phyloP scores from a whole-genome alignment of 139 green algal species.

The Eudorina sp. region DNA sequence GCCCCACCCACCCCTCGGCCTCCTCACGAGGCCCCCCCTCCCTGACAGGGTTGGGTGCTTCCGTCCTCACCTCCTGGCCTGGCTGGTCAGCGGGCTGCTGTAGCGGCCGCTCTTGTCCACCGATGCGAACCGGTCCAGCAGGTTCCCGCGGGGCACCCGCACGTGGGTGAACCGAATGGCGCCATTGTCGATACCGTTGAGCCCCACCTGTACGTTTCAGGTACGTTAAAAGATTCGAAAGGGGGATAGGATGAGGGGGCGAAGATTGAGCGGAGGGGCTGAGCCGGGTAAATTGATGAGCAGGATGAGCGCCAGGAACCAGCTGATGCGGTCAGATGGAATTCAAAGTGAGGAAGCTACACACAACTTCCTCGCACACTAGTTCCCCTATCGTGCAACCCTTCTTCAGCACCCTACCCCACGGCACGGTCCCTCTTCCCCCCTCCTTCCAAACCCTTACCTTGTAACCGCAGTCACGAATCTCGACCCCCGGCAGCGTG shows the following conservation, averaged over 20 bases:
- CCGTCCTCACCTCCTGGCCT: conserved; percentile 57
- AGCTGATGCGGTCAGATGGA: too few relatives aligned
- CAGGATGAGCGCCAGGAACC: too few relatives aligned
- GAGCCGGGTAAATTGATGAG: too few relatives aligned
- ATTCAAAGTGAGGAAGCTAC: too few relatives aligned
- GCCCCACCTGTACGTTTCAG: conserved; percentile 84
- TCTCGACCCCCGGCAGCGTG: conserved; percentile 87
- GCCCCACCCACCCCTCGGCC: too few relatives aligned
- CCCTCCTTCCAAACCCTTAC: too few relatives aligned
- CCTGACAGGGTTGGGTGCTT: neutral
- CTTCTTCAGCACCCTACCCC: too few relatives aligned
- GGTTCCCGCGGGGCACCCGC: conserved; percentile 79
- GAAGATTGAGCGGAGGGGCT: too few relatives aligned
- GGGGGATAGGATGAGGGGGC: neutral
- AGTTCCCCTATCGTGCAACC: too few relatives aligned
- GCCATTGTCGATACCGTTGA: conserved; percentile 95
- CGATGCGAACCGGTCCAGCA: conserved; percentile 85
- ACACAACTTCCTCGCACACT: too few relatives aligned
- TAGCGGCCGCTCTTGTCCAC: conserved; percentile 87
- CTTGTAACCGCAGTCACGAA: conserved; percentile 95
- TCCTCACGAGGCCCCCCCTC: neutral
- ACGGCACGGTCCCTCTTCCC: too few relatives aligned
- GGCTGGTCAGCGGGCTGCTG: conserved; percentile 72
- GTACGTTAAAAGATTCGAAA: too few relatives aligned
- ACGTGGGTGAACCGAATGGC: conserved; percentile 87